Base-by-base conservation (phyloP, 148 eudicot species). In the Cornus kousa region DNA sequence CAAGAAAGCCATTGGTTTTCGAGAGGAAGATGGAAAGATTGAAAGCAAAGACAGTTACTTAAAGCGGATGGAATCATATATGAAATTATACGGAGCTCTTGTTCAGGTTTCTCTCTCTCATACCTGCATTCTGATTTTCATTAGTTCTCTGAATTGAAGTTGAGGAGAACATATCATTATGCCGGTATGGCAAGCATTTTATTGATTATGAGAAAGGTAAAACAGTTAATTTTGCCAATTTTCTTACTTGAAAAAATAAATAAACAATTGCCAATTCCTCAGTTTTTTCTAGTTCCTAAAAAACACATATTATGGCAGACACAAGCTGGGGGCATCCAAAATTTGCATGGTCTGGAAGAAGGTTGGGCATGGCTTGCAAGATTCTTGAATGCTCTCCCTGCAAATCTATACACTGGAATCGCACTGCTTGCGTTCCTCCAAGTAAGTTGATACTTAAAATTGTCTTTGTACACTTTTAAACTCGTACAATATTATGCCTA, bases 321-420 rank as follows among this genome's bases (percentile, higher is more conserved):
- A 57, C 91, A 93, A 87, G 80, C 85, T 84, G 78, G 82, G 43
- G 90, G 91, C 46, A 80, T 83, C 68, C 85, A 77, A 72, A 92
- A 94, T 79, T 46, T 78, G 66, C 97, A 92, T 72, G 95, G 97
- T 48, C 70, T 91, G 74, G 82, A 81, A 78, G 94, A 92, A 82
- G 99, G 99, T 35, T 96, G 99, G 99, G 80, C 85, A 40, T 96
- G 99, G 99, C 88, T 96, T 55, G 97, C 98, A 22, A 85, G 99
- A 81, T 91, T 90, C 83, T 77, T 94, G 86, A 93, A 92, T 78
- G 55, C 85, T 73, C 86, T 96, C 82, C 99, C 99, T 37, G 86
- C 97, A 62, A 92, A 86, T 78, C 66, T 85, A 53, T 87, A 84
- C 77, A 93, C 98, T 68, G 91, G 89, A 67, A 88, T 83, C 50